These are phyloP conservation scores for Eucalyptus curtisii DNA, from an alignment of 345 rosid species.

Conservation along the genomic window DNA sequence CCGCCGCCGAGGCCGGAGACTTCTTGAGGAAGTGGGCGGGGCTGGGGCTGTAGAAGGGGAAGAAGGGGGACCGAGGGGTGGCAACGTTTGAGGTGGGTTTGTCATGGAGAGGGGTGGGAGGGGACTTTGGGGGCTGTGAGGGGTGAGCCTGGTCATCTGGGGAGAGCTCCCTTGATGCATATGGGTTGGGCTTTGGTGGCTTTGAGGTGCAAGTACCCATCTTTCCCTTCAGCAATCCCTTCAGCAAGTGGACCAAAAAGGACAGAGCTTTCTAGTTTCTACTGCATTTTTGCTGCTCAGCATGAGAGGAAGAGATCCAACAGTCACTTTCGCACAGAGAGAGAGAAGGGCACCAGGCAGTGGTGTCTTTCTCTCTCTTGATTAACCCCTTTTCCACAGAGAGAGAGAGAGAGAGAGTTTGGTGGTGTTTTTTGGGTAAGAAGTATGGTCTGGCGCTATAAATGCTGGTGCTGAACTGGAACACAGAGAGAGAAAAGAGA, in stretches of 20 bases:
- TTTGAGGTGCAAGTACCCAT: slow-evolving; percentile 84
- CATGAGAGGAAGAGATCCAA: not conserved
- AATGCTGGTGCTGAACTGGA: not conserved
- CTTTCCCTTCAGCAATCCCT: not conserved
- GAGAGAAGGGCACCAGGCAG: not conserved
- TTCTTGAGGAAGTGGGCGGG: slow-evolving; percentile 23
- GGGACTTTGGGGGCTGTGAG: slow-evolving; percentile 3
- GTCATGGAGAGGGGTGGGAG: slow-evolving; percentile 8
- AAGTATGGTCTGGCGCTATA: not conserved
- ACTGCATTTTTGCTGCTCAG: not conserved
- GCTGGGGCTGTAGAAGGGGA: slow-evolving; percentile 9
- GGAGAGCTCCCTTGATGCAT: slow-evolving; percentile 20
- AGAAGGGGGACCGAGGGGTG: not conserved
- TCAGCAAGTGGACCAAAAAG: not conserved
- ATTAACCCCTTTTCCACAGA: not conserved
- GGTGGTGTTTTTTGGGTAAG: not conserved
- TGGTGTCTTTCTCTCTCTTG: not conserved
- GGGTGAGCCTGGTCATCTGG: slow-evolving; percentile 13
- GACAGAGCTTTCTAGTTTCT: not conserved
- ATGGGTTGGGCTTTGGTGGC: slow-evolving; percentile 57
- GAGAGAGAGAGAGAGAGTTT: not conserved
- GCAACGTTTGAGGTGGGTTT: not conserved
- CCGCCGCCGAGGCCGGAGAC: slow-evolving; percentile 23
- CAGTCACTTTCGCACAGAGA: not conserved
- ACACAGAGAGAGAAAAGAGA: not conserved